phyloP scores from a whole-genome alignment of 177 flowering plant genomes.

The Telopea speciosissima region DNA sequence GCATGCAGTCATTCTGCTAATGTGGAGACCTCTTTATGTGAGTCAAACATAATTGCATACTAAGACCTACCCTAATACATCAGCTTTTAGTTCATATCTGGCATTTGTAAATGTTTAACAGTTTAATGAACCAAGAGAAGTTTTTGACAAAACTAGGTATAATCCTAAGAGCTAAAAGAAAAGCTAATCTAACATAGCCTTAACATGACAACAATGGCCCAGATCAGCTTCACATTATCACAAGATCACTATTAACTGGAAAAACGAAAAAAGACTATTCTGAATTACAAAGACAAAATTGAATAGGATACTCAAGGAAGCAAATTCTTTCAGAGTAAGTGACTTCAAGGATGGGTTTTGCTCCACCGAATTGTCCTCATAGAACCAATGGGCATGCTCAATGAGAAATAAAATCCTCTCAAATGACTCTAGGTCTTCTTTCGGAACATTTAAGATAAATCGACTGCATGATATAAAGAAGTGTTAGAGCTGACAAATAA shows the following conservation, averaged over 20 bases:
- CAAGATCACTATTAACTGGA: not conserved
- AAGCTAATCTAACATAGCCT: not conserved
- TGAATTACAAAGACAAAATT: not conserved
- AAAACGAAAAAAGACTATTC: too few relatives aligned
- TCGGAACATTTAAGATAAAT: conserved; percentile 93
- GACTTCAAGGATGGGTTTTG: conserved; percentile 84
- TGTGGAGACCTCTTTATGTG: too few relatives aligned
- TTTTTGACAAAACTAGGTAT: not conserved
- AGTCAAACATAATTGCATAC: too few relatives aligned
- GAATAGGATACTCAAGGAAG: conserved; percentile 80
- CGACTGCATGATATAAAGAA: conserved; percentile 50
- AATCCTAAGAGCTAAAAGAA: not conserved
- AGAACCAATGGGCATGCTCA: conserved; percentile 98
- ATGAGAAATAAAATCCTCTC: conserved; percentile 96
- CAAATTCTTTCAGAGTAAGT: conserved; percentile 83
- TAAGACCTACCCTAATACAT: too few relatives aligned
- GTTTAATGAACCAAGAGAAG: too few relatives aligned
- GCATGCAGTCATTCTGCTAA: not conserved
- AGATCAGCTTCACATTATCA: not conserved
- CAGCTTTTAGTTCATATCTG: too few relatives aligned
- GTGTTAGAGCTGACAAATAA: not conserved
- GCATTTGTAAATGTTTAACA: too few relatives aligned
- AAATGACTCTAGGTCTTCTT: conserved; percentile 91
- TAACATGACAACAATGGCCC: not conserved
- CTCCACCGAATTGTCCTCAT: conserved; percentile 91